phyloP scores from a whole-genome alignment of 306 rosid species.

The Quercus glauca region DNA sequence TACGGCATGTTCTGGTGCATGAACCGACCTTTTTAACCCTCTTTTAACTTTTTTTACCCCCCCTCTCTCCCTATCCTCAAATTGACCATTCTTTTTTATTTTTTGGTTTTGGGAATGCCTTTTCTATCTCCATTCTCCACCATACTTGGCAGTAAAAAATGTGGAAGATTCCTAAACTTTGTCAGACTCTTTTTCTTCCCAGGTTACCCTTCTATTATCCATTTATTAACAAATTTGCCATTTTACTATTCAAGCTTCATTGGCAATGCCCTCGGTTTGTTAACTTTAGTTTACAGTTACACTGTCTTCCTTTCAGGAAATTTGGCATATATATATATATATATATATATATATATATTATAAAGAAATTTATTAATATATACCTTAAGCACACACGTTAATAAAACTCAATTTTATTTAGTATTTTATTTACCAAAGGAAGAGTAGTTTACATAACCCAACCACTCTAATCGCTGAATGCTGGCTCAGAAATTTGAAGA shows the following conservation, averaged over 20 bases:
- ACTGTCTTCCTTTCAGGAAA: too few species aligned
- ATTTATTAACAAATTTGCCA: not conserved
- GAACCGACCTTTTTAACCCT: not conserved
- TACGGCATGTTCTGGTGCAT: not conserved
- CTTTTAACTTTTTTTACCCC: too few species aligned
- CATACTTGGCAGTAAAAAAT: not conserved
- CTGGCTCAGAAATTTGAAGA: too few species aligned
- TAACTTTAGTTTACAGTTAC: too few species aligned
- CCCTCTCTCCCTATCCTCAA: not conserved
- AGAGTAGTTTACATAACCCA: too few species aligned
- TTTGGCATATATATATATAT: too few species aligned
- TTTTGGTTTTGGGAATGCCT: not conserved
- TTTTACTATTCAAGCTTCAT: not conserved
- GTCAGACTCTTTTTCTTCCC: not conserved
- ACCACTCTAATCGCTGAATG: too few species aligned
- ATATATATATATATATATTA: too few species aligned
- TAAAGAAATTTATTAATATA: too few species aligned
- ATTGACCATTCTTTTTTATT: not conserved
- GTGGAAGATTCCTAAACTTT: constrained; percentile 2
- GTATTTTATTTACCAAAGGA: too few species aligned
- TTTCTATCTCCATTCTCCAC: not conserved
- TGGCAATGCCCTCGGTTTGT: too few species aligned
- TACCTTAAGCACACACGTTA: rapidly evolving
- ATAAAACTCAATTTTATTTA: too few species aligned
- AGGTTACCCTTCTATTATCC: not conserved